Evolutionary conservation across 768 basidiomycete genomes (phyloP), one percentile per base, ranked within the genome.

Genomic region (Lactifluus piperatus): DNA sequence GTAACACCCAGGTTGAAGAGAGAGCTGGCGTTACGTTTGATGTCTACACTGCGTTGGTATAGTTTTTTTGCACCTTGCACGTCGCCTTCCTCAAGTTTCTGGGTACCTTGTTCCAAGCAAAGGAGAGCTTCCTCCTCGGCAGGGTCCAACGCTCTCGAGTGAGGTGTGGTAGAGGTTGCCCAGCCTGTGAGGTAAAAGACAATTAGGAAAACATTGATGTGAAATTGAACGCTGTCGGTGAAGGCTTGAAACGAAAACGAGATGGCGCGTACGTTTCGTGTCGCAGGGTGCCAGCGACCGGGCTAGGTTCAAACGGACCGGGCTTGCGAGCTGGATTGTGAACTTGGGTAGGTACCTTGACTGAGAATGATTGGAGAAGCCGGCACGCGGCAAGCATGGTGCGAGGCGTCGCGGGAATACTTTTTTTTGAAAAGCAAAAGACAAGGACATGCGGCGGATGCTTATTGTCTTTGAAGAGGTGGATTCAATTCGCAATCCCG

Each of bases 1-100:
- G 91, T 91, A 30, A 93, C 91, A 44, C 91, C 91, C 14, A 92
- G 79, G 69, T 93, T 93, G 73, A 92, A 93, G 39, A 93, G 78
- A 13, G 87, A 84, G 70, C 86, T 88, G 10, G 89, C 86, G 55
- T 79, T 88, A 58, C 83, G 81, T 69, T 86, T 85, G 57, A 93
- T 88, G 67, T 91, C 84, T 29, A 84, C 80, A 66, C 89, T 91
- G 64, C 89, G 82, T 70, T 80, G 76, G 72, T 92, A 93, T 39
- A 88, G 77, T 48, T 75, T 75, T 70, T 87, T 91, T 52, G 91
- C 91, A 51, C 77, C 81, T 65, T 87, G 77, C 3, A 93, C 82
- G 62, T 93, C 91, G 22, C 91, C 91, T 67, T 91, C 88, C 70
- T 92, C 91, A 36, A 93, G 76, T 66, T 88, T 89, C 65, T 81